Percentiles rank a stretch among this genome's conserved stretches.
phyloP scores from a whole-genome alignment of 2,329 filamentous ascomycete species.

The Talaromyces funiculosus region DNA sequence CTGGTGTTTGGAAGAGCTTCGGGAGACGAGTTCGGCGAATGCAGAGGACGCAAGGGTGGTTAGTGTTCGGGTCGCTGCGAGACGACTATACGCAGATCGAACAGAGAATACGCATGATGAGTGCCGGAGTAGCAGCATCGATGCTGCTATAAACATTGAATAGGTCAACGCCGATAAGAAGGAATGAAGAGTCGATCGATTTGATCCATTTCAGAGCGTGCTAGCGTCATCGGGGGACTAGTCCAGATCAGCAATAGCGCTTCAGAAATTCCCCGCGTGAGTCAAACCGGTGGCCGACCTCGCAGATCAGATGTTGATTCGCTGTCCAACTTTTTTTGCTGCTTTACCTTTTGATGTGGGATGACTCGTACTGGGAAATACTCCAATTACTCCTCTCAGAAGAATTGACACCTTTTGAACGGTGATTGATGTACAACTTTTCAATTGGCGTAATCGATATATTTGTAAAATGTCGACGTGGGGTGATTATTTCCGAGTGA shows the following conservation, averaged over 20 bases:
- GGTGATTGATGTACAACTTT: no score
- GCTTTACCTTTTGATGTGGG: neutral
- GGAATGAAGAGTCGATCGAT: neutral
- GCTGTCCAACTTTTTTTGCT: neutral
- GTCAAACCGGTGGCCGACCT: conserved; percentile 1
- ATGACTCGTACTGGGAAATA: neutral
- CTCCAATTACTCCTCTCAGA: no score
- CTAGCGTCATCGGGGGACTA: conserved; percentile 1
- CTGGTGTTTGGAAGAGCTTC: conserved; percentile 45
- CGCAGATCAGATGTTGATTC: neutral
- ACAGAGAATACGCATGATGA: conserved; percentile 14
- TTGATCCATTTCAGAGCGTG: neutral
- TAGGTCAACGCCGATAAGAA: no score
- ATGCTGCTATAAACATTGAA: neutral
- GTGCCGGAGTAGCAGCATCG: conserved; percentile 27
- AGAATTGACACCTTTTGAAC: neutral
- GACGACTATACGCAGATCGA: neutral
- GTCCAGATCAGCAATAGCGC: neutral
- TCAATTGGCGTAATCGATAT: neutral
- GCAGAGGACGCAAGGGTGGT: conserved; percentile 24
- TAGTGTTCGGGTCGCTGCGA: neutral
- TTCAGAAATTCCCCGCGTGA: neutral
- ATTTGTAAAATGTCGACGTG: conserved; percentile 69
- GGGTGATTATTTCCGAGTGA: conserved; percentile 73
- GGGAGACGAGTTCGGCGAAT: conserved; percentile 31